Evolutionary conservation across 768 basidiomycete genomes (phyloP).

Genomic region (Leucocoprinus sp.): DNA sequence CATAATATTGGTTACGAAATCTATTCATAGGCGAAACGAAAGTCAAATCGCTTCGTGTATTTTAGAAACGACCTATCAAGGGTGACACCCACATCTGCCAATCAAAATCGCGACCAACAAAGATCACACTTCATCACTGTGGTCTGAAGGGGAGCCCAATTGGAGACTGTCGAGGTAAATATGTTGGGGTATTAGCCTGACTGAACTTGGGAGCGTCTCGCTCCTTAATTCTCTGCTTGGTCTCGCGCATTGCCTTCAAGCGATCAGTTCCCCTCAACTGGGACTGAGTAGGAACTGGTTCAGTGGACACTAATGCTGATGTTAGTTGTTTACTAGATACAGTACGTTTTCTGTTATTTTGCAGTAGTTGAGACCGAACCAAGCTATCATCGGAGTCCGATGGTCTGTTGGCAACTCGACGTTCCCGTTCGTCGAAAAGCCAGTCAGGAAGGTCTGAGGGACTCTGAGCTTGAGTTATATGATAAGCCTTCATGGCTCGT

Average conservation of each 20-base stretch:
- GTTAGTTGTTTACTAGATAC: neutral
- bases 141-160: conserved; percentile 30
- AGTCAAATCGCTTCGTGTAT: neutral
- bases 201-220: neutral
- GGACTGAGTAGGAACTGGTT: neutral
- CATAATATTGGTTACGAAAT: neutral
- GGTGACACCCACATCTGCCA: conserved; percentile 5
- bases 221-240: conserved; percentile 27
- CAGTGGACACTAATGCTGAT: neutral
- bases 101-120: conserved; percentile 6
- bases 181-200: neutral
- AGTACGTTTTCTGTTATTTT: neutral
- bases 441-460: conserved; percentile 55
- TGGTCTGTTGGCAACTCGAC: conserved; percentile 22
- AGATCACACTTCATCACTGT: conserved; percentile 12
- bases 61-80: neutral
- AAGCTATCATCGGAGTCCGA: conserved; percentile 13
- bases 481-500: conserved; percentile 61
- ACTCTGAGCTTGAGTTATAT: conserved; percentile 49
- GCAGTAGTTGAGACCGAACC: conserved; percentile 6
- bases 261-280: conserved; percentile 29
- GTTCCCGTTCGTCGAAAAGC: conserved; percentile 56
- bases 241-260: conserved; percentile 42
- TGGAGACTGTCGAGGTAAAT: conserved; percentile 15
- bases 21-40: conserved; percentile 9